These are phyloP conservation scores for Lipomyces yamanashiensis DNA, from an alignment of 805 yeast genomes.

Conservation along the genomic window DNA sequence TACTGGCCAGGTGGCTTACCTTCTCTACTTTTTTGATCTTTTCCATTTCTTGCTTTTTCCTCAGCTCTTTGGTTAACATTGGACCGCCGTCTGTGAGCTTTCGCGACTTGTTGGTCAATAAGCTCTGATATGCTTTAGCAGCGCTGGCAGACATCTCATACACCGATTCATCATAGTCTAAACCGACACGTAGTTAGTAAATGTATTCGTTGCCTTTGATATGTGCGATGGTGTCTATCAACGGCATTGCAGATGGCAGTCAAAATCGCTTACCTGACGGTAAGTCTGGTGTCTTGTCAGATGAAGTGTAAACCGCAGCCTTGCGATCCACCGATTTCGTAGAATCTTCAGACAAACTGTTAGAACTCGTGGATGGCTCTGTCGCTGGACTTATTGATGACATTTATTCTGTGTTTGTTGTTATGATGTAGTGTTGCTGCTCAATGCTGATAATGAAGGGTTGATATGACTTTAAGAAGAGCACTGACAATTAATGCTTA, in stretches of 20 bases:
- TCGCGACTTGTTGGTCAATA: slow-evolving; percentile 36
- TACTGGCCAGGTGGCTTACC: neutral
- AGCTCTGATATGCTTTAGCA: slow-evolving; percentile 37
- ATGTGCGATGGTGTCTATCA: no score
- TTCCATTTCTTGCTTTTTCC: slow-evolving; percentile 44
- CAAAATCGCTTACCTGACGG: slow-evolving; percentile 5
- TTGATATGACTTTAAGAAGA: no score
- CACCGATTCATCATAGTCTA: slow-evolving; percentile 33
- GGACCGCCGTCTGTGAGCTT: slow-evolving; percentile 44
- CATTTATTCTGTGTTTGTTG: slow-evolving; percentile 3
- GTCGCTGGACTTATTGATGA: neutral
- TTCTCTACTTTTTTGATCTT: slow-evolving; percentile 39
- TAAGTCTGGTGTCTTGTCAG: slow-evolving; percentile 12
- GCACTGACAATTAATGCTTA: no score
- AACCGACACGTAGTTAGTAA: neutral
- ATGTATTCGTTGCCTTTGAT: no score
- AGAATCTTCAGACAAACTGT: neutral
- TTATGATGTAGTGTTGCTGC: neutral
- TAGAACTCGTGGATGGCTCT: neutral
- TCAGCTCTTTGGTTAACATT: slow-evolving; percentile 51
- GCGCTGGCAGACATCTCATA: slow-evolving; percentile 37
- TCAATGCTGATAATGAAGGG: no score
- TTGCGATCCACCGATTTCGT: slow-evolving; percentile 11
- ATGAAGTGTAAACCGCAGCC: slow-evolving; percentile 19
- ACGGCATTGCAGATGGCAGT: no score